Conservation (phyloP, 2,329 filamentous ascomycete genomes). For the Alternaria sp. region DNA sequence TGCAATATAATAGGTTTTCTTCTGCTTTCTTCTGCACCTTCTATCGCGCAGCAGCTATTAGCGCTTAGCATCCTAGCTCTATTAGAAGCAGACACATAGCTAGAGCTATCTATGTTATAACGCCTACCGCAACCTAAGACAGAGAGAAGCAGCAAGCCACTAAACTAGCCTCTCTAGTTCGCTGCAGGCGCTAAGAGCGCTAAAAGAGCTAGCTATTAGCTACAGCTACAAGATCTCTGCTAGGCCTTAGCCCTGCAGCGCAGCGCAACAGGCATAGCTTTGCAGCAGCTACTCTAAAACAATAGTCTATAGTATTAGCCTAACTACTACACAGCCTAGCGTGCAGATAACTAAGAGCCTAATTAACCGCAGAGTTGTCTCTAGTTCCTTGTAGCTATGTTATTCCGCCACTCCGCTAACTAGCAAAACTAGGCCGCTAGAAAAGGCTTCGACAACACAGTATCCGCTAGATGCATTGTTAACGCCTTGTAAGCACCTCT, state of each 20-base stretch:
- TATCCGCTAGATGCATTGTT: slow-evolving; percentile 1
- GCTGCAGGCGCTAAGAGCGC: slow-evolving; percentile 15
- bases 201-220: slow-evolving; percentile 24
- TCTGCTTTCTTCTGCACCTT: slow-evolving; percentile 1
- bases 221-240: slow-evolving; percentile 37
- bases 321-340: slow-evolving; percentile 23
- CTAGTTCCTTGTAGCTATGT: slow-evolving; percentile 32
- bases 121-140: slow-evolving; percentile 31
- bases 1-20: slow-evolving; percentile 2
- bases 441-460: slow-evolving; percentile 29
- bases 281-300: slow-evolving; percentile 34
- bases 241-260: slow-evolving; percentile 19
- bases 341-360: slow-evolving; percentile 25
- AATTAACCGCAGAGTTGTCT: slow-evolving; percentile 35
- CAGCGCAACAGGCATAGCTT: slow-evolving; percentile 25
- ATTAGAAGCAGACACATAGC: neutral
- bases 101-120: slow-evolving; percentile 27
- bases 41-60: slow-evolving; percentile 16
- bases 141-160: slow-evolving; percentile 28
- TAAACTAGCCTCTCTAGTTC: slow-evolving; percentile 18
- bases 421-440: slow-evolving; percentile 39
- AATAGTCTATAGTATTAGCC: slow-evolving; percentile 29
- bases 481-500: neutral
- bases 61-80: slow-evolving; percentile 1
- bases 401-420: slow-evolving; percentile 17